Evolutionary conservation across 2,329 filamentous ascomycete species (phyloP).

Genomic region (Beauveria scarabaeidicola): DNA sequence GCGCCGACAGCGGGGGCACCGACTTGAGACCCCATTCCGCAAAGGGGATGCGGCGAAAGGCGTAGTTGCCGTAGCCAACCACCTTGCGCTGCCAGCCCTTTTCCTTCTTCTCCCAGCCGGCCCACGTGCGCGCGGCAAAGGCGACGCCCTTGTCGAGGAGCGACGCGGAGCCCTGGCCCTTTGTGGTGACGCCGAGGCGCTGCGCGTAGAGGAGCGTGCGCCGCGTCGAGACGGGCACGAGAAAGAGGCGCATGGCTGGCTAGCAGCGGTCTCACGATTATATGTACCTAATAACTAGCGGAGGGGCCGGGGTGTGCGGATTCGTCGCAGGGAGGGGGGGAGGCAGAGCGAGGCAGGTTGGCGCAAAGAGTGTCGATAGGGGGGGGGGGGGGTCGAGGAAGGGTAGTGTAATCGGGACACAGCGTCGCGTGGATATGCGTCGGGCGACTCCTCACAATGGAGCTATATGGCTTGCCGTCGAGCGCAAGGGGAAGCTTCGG

Average conservation of each 20-base stretch:
- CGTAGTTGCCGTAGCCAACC: conserved; percentile 76
- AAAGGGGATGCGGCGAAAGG: conserved; percentile 80
- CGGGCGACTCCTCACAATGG: background rate
- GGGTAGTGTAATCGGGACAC: background rate
- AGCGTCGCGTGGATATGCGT: background rate
- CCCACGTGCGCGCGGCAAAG: conserved; percentile 71
- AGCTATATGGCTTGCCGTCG: background rate
- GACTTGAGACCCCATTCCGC: conserved; percentile 98
- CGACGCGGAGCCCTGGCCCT: conserved; percentile 37
- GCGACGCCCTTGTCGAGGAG: conserved; percentile 60
- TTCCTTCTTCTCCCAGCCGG: conserved; percentile 76
- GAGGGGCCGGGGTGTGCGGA: background rate
- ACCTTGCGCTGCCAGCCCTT: conserved; percentile 82
- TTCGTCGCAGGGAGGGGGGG: no score
- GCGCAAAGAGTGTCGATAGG: no score
- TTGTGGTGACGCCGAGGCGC: conserved; percentile 51
- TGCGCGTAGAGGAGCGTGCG: conserved; percentile 91
- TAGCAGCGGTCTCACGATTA: background rate
- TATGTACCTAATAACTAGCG: no score
- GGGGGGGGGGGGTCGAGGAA: background rate
- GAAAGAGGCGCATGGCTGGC: conserved; percentile 74
- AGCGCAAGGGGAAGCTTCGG: background rate
- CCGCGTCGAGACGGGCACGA: conserved; percentile 85
- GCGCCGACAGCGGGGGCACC: conserved; percentile 69
- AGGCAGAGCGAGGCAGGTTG: no score